A percentile compares a stretch with the other conserved stretches of the same genome.
Conservation (phyloP, 441 rosid species). For the Gossypium trilobum region DNA sequence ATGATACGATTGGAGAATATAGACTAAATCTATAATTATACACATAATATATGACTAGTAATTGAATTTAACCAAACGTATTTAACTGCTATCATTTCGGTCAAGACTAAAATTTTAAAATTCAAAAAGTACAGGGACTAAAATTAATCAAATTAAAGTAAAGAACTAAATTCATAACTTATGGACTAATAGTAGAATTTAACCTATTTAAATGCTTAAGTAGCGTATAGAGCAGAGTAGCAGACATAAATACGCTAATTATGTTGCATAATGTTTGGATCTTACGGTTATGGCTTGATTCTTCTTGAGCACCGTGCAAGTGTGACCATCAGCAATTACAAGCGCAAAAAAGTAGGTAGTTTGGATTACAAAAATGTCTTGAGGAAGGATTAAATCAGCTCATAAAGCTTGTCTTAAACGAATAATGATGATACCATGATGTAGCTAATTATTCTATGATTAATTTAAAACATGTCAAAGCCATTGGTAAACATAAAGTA, state of each 20-base stretch:
- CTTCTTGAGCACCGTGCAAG: conserved; percentile 12
- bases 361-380: background rate
- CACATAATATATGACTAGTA: too few relatives aligned
- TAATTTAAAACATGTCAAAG: background rate
- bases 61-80: too few relatives aligned
- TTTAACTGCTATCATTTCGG: too few relatives aligned
- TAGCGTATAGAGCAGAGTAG: background rate
- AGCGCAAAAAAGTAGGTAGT: background rate
- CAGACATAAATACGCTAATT: too few relatives aligned
- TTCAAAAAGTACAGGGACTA: too few relatives aligned
- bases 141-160: too few relatives aligned
- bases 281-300: background rate
- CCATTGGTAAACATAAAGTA: background rate
- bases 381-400: background rate
- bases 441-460: background rate
- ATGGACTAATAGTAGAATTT: too few relatives aligned
- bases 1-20: too few relatives aligned
- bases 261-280: background rate
- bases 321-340: background rate
- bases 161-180: too few relatives aligned
- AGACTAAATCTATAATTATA: too few relatives aligned
- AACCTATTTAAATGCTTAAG: too few relatives aligned
- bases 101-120: too few relatives aligned
- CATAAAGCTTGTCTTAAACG: background rate
- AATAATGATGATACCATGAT: conserved; percentile 9